phyloP scores from a whole-genome alignment of 2,329 filamentous ascomycete genomes.

The Diplodia corticola region DNA sequence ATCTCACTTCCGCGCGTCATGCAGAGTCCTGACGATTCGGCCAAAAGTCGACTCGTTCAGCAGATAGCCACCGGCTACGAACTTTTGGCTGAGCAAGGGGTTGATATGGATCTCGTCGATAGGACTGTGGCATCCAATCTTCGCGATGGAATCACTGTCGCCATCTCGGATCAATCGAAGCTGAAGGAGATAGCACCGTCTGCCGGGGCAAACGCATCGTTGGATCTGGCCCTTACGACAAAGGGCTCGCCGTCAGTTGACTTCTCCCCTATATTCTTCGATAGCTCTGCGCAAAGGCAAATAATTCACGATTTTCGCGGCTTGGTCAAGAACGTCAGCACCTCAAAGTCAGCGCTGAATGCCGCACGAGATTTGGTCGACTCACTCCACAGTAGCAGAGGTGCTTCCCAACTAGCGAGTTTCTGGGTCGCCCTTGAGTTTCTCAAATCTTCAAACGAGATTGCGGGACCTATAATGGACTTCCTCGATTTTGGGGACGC shows the following conservation, averaged over 20 bases:
- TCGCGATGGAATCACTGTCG: constrained; percentile 67
- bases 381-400: constrained; percentile 59
- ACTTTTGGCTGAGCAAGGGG: constrained; percentile 62
- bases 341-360: constrained; percentile 44
- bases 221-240: constrained; percentile 4
- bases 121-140: constrained; percentile 68
- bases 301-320: constrained; percentile 63
- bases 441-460: constrained; percentile 58
- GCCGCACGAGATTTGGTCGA: constrained; percentile 68
- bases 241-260: constrained; percentile 26
- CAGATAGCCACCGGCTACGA: constrained; percentile 75
- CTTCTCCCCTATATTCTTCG: constrained; percentile 61
- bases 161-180: constrained; percentile 38
- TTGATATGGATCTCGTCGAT: constrained; percentile 66
- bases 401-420: constrained; percentile 64
- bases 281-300: constrained; percentile 64
- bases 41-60: constrained; percentile 69
- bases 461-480: constrained; percentile 60
- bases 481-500: constrained; percentile 59
- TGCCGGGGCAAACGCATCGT: not conserved
- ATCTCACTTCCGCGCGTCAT: constrained; percentile 77
- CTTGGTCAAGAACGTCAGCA: constrained; percentile 58
- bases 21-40: constrained; percentile 78
- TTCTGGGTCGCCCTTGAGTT: constrained; percentile 81
- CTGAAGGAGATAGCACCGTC: constrained; percentile 5